phyloP scores from a whole-genome alignment of 768 basidiomycete genomes.

The Boletus subparvulus region DNA sequence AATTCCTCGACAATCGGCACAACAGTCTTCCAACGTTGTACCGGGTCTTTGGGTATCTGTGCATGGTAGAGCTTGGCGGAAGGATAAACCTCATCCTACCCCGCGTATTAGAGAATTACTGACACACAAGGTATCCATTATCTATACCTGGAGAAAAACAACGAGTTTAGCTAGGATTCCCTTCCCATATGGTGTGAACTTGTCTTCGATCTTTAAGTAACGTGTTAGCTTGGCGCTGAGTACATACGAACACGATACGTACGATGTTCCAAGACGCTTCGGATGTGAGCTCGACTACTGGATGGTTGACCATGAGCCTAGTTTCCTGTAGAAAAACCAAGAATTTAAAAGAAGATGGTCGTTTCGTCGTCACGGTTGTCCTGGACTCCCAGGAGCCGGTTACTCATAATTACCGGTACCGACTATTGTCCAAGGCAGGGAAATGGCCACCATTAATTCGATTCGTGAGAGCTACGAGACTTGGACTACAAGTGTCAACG shows the following conservation, averaged over 20 bases:
- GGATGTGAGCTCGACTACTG: conserved; percentile 75
- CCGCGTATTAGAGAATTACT: not conserved
- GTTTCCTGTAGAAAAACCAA: not conserved
- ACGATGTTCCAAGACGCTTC: conserved; percentile 89
- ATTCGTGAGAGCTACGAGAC: conserved; percentile 5
- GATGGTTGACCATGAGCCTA: conserved; percentile 59
- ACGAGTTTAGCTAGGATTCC: conserved; percentile 83
- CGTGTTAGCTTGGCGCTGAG: conserved; percentile 4
- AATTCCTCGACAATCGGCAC: conserved; percentile 80
- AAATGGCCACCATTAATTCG: conserved; percentile 3
- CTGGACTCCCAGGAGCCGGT: conserved; percentile 7
- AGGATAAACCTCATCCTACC: conserved; percentile 85
- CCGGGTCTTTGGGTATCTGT: conserved; percentile 76
- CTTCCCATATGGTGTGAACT: conserved; percentile 88
- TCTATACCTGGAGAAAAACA: conserved; percentile 73
- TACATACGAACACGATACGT: conserved; percentile 18
- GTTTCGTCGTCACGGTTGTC: too few species aligned
- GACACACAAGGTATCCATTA: not conserved
- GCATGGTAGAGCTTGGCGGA: conserved; percentile 73
- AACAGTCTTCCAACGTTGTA: conserved; percentile 78
- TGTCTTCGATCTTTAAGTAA: conserved; percentile 71
- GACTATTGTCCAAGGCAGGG: not conserved
- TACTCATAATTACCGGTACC: conserved; percentile 4
- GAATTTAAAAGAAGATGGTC: too few species aligned
- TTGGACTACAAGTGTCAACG: conserved; percentile 9